Evolutionary conservation across 495 filamentous ascomycete species (phyloP).

Genomic region (Neurospora africana): DNA sequence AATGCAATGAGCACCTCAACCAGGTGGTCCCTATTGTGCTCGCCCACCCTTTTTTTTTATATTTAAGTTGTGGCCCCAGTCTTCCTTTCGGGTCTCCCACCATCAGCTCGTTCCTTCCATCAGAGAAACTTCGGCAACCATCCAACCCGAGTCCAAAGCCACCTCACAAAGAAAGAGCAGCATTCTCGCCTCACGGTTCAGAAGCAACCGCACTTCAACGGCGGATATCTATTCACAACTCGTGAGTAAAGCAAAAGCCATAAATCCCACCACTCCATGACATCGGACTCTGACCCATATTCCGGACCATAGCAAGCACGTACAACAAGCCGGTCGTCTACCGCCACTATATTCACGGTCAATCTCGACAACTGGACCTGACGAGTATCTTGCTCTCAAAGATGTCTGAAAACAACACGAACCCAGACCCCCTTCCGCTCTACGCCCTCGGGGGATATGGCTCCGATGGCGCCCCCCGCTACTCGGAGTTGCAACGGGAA

Average conservation of each 20-base stretch:
- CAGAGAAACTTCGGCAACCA: background rate
- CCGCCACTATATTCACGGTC: background rate
- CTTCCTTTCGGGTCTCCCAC: background rate
- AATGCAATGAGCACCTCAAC: background rate
- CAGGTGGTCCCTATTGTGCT: background rate
- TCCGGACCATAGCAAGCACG: background rate
- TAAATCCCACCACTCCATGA: background rate
- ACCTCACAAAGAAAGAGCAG: background rate
- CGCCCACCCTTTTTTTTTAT: background rate
- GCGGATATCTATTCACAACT: background rate
- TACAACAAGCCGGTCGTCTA: background rate
- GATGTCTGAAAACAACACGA: background rate
- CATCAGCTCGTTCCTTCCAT: background rate
- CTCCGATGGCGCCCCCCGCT: no score
- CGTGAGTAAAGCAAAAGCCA: background rate
- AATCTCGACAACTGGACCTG: background rate
- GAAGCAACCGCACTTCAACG: background rate
- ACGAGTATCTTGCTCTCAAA: background rate
- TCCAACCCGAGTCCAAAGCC: background rate
- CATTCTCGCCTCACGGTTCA: background rate
- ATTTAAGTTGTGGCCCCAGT: background rate
- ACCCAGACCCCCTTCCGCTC: background rate
- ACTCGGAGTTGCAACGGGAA: background rate
- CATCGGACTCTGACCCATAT: background rate
- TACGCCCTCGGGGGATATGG: background rate